phyloP scores from a whole-genome alignment of 116 monocot species.

The Thalassia testudinum region DNA sequence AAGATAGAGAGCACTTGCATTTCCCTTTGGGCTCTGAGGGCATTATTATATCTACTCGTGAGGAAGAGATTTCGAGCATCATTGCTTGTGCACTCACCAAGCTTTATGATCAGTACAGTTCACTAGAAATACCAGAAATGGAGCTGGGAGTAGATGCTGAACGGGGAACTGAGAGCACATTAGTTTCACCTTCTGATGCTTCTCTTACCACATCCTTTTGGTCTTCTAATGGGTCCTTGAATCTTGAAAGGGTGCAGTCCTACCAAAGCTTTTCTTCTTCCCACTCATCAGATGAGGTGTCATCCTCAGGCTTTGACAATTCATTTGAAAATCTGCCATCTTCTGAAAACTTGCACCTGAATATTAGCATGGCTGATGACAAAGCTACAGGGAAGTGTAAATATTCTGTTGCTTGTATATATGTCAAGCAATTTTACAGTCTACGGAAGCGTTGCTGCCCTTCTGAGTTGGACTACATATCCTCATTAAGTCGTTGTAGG shows the following conservation, averaged over 20 bases:
- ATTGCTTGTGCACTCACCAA: constrained; percentile 58
- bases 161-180: constrained; percentile 11
- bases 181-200: constrained; percentile 14
- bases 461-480: constrained; percentile 75
- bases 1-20: constrained; percentile 20
- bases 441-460: constrained; percentile 71
- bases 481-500: constrained; percentile 69
- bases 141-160: constrained; percentile 15
- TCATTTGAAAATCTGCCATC: constrained; percentile 19
- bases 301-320: constrained; percentile 12
- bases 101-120: constrained; percentile 16
- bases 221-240: constrained; percentile 36
- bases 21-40: constrained; percentile 39
- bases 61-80: constrained; percentile 87
- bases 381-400: constrained; percentile 39
- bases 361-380: constrained; percentile 24
- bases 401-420: constrained; percentile 55
- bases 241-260: constrained; percentile 18
- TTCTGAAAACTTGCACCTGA: constrained; percentile 43
- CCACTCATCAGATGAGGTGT: constrained; percentile 41
- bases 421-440: constrained; percentile 61
- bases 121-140: constrained; percentile 7
- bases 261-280: constrained; percentile 28
- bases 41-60: constrained; percentile 38
- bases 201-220: constrained; percentile 23